Conservation (phyloP, 345 rosid genomes). For the Moricandia arvensis region DNA sequence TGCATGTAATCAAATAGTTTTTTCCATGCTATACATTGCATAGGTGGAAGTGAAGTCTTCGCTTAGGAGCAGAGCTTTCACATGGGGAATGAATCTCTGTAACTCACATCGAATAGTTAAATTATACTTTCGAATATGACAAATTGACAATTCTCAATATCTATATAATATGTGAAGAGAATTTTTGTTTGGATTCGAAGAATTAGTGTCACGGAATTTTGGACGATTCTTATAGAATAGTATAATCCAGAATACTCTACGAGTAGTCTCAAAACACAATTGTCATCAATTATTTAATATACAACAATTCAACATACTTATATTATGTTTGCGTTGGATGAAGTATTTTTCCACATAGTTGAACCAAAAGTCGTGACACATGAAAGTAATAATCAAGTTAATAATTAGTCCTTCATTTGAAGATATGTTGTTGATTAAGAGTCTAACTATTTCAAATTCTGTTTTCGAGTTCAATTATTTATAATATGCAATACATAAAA, state of each 20-base stretch:
- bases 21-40: conserved; percentile 13
- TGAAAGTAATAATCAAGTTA: not conserved
- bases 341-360: not conserved
- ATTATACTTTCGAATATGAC: not conserved
- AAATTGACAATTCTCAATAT: not conserved
- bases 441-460: not conserved
- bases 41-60: conserved; percentile 30
- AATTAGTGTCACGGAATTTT: conserved; percentile 32
- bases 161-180: conserved; percentile 21
- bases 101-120: conserved; percentile 8
- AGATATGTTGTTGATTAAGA: not conserved
- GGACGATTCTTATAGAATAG: not conserved
- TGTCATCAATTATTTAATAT: not conserved
- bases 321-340: too few relatives aligned
- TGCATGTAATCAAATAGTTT: too few relatives aligned
- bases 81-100: conserved; percentile 32
- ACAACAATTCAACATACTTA: not conserved
- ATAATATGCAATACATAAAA: not conserved
- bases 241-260: not conserved
- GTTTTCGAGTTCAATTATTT: not conserved
- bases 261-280: not conserved
- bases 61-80: conserved; percentile 14
- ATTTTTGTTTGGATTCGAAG: conserved; percentile 25
- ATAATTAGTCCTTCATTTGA: not conserved
- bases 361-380: not conserved